Base-by-base conservation (phyloP, 192 early-diverging fungal species). In the Gaertneriomyces sp. region DNA sequence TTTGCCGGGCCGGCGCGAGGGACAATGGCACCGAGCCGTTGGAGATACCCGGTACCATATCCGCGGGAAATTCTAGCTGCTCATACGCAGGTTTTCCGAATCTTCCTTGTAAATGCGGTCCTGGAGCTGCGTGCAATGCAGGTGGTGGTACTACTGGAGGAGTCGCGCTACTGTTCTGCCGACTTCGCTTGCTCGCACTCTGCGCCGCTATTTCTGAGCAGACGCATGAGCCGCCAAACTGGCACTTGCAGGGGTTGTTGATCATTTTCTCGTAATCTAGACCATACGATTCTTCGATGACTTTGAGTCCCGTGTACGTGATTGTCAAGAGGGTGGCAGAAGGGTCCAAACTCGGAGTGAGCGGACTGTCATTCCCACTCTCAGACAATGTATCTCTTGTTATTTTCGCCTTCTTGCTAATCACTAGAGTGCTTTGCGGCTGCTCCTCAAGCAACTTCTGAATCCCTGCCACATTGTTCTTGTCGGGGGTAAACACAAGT, bases 171-270 rank as follows among this genome's bases (percentile, higher is more conserved):
- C 60, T 53, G 53, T 19, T 57, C 46, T 49, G 16, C 44, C n/a
- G 20, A 17, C 52, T 52, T n/a, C 55, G 40, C 43, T 14, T 38
- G 16, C 46, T 58, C 9, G 17, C 40, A 17, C 44, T 19, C 17
- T 38, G 17, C 55, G 41, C 40, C 39, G 65, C 44, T 43, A 70
- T 40, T 3, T 70, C 69, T 14, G 61, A 64, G 44, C 69, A 70
- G 9, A 70, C 58, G 56, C 69, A 70, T 17, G 69, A 45, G 7
- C 69, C 69, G 17, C 62, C 69, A 55, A 58, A 70, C 10, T 70
- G 69, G 54, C 69, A 70, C 3, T n/a, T 19, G 42, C 69, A 70
- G 2, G 69, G 69, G 44, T 70, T 70, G 19, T n/a, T 53, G 53
- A 63, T 11, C 39, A 63, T 16, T 25, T 42, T 53, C 20, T 61